Percentiles rank a stretch among this genome's conserved stretches.
Conservation (phyloP, 768 basidiomycete species). For the Gymnopilus dilepis region DNA sequence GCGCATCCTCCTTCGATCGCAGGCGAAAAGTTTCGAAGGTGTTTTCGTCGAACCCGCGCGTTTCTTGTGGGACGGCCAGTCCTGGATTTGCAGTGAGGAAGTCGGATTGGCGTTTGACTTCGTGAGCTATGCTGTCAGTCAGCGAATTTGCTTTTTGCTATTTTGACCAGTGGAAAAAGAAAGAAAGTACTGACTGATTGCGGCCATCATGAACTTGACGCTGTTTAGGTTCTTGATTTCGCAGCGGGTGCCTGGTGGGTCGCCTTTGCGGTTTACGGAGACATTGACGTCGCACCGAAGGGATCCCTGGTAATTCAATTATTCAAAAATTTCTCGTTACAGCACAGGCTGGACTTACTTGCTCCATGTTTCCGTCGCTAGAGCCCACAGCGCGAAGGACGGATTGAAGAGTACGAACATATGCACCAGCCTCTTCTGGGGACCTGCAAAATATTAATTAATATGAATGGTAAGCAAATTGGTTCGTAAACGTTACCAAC, state of each 20-base stretch:
- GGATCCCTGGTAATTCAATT: conserved; percentile 67
- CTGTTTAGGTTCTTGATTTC: conserved; percentile 98
- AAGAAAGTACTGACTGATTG: conserved; percentile 66
- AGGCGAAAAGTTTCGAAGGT: conserved; percentile 81
- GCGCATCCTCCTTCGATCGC: conserved; percentile 90
- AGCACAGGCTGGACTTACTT: conserved; percentile 51
- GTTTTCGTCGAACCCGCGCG: conserved; percentile 87
- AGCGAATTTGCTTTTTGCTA: conserved; percentile 1
- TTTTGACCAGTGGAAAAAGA: background rate
- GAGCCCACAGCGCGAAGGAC: conserved; percentile 83
- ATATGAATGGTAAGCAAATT: conserved; percentile 29
- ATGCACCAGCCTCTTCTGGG: conserved; percentile 89
- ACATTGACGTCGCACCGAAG: conserved; percentile 96
- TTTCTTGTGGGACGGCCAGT: conserved; percentile 75
- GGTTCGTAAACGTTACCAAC: conserved; percentile 36
- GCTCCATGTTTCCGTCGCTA: conserved; percentile 97
- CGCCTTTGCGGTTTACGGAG: conserved; percentile 75
- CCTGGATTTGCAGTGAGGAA: conserved; percentile 46
- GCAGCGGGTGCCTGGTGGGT: conserved; percentile 79
- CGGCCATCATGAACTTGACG: conserved; percentile 80
- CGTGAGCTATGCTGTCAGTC: conserved; percentile 60
- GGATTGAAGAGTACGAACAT: conserved; percentile 83
- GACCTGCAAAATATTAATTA: conserved; percentile 45
- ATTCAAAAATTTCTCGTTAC: background rate
- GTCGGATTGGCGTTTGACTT: conserved; percentile 78